Base-by-base conservation (phyloP, 192 early-diverging fungal genomes). In the Coemansia sp. region DNA sequence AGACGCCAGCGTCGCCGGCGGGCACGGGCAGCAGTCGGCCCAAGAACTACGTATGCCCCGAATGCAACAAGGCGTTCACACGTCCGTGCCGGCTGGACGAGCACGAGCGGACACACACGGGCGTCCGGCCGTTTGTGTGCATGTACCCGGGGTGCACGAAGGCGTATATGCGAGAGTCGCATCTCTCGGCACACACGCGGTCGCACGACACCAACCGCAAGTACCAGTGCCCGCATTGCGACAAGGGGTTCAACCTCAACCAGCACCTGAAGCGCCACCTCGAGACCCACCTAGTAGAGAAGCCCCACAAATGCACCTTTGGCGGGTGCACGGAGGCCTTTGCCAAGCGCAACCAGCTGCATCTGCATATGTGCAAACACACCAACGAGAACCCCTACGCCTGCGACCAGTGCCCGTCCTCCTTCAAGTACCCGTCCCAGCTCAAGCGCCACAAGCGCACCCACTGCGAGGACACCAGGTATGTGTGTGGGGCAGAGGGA, bases 41-140 rank as follows among this genome's bases (percentile, higher is more conserved):
- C 26, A 70, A 66, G 24, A 56, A 42, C 60, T 74, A 74, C 40
- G 42, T 50, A 2, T 76, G 73, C 60, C 3, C 26, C 0, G 61
- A 64, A 9, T 84, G 82, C 37, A 46, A 57, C 62, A 67, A 71
- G 24, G 33, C 65, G 6, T 84, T 73, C 24, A 61, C 51, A 11
- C 55, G 65, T 35, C 70, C 67, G 0, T 71, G 73, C 39, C 65
- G 66, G 10, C 82, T 83, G 42, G 76, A 62, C 26, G 79, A 83
- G 56, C 92, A 93, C 74, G 65, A 84, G 26, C 79, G 87, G 34
- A 88, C 88, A 0, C 92, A 93, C 61, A 91, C 90, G 31, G 91
- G 90, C 16, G 88, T 85, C 59, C 81, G 90, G 20, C 92, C 91
- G 7, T 93, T 87, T 76, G 83, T 77, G 2, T 92, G 91, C 63